Base-by-base conservation (phyloP, 495 filamentous ascomycete genomes). In the Aspergillus steynii region DNA sequence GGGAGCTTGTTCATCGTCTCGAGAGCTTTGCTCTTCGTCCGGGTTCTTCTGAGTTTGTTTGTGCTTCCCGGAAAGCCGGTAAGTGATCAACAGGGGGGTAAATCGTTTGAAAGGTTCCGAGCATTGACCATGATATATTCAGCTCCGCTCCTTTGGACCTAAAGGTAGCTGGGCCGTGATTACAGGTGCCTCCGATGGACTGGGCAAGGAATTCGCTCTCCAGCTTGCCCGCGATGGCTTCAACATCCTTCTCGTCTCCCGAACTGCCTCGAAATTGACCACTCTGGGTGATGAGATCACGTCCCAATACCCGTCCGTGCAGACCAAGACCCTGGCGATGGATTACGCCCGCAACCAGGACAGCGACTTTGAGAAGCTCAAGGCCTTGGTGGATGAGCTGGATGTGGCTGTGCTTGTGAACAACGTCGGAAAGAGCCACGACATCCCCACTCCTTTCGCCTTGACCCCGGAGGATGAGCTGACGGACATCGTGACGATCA, bases 351-450 rank as follows among this genome's bases (percentile, higher is more conserved):
- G 83, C 69, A 88, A 93, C 75, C 73, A 85, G 56, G 85, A 93
- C 55, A 80, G 75, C 47, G 91, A 96, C 78, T 96, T 93, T 78
- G 83, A 83, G 37, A 81, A 82, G 26, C 84, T 99, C 26, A 82
- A 84, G 59, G 69, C 83, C 51, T 69, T 91, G 29, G 75, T 96
- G 56, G 73, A 85, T 27, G 85, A 83, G 7, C 82, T 96, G 51
- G 93, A 97, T 59, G 80, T 99, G 15, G 87, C 89, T 49, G 86
- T 99, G 63, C 79, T 99, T 59, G 81, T 99, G 78, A 99, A 99
- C 83, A 99, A 99, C 71, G 96, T 99, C 53, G 96, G 96, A 64
- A 88, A 90, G 74, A 92, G 88, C 73, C 96, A 98, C 80, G 87
- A 83, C 70, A 96, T 97, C 56, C 96, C 96, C 15, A 91, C 93